These are phyloP conservation scores for Aspergillus cristatus DNA, from an alignment of 495 filamentous ascomycete species.

Conservation along the genomic window DNA sequence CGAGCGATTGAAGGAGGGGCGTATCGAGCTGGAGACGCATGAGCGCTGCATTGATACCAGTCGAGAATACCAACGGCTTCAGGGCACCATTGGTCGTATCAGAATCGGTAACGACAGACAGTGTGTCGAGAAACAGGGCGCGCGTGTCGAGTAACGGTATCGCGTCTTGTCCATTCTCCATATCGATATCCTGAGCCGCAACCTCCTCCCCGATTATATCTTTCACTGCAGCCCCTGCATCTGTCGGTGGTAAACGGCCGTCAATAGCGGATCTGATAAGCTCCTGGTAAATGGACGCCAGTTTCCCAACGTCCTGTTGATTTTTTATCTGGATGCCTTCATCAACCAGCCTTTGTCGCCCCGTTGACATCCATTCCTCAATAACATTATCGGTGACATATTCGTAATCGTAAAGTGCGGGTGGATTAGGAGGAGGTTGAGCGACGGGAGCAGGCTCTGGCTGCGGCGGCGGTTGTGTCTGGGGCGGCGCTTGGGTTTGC, in stretches of 20 bases:
- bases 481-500: conserved; percentile 7
- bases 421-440: conserved; percentile 13
- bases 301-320: conserved; percentile 53
- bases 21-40: conserved; percentile 82
- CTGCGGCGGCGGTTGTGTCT: conserved; percentile 11
- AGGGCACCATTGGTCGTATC: conserved; percentile 44
- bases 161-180: conserved; percentile 22
- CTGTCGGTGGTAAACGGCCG: conserved; percentile 50
- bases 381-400: conserved; percentile 42
- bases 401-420: conserved; percentile 45
- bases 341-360: conserved; percentile 37
- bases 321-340: conserved; percentile 43
- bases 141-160: conserved; percentile 46
- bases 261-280: conserved; percentile 64
- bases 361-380: conserved; percentile 40
- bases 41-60: conserved; percentile 57
- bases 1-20: conserved; percentile 59
- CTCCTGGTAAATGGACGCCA: conserved; percentile 76
- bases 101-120: conserved; percentile 63
- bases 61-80: conserved; percentile 53
- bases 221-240: conserved; percentile 64
- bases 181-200: conserved; percentile 29
- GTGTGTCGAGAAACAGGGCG: conserved; percentile 69
- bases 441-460: conserved; percentile 9
- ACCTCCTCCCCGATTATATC: conserved; percentile 58